Percentiles rank a stretch among this genome's conserved stretches.
These are phyloP conservation scores for Arabidopsis arenosa DNA, from an alignment of 345 rosid species.

Conservation along the genomic window DNA sequence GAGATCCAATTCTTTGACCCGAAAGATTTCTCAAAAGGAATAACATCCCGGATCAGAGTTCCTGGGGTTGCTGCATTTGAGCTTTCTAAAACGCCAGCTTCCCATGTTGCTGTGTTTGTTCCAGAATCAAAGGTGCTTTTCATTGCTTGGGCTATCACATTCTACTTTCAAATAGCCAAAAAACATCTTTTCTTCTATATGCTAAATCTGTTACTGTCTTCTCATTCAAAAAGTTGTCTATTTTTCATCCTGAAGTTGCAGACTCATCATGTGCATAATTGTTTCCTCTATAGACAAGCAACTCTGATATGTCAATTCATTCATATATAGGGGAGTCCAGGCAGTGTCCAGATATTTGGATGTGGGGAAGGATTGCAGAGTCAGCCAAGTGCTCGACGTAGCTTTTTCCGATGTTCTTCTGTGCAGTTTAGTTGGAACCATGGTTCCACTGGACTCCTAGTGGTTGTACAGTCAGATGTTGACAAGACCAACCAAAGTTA, in stretches of 20 bases:
- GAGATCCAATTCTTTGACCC: conserved; percentile 92
- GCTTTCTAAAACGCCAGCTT: conserved; percentile 83
- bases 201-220: not conserved
- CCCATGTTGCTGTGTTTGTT: conserved; percentile 86
- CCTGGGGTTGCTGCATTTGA: conserved; percentile 81
- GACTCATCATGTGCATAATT: not conserved
- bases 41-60: conserved; percentile 64
- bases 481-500: conserved; percentile 97
- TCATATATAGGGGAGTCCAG: conserved; percentile 78
- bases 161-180: not conserved
- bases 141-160: conserved; percentile 6
- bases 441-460: conserved; percentile 90
- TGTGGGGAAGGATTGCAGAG: conserved; percentile 67
- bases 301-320: conserved; percentile 31
- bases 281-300: not conserved
- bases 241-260: conserved; percentile 18
- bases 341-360: conserved; percentile 87
- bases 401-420: conserved; percentile 86
- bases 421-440: conserved; percentile 86
- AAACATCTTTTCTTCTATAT: not conserved
- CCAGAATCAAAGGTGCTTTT: conserved; percentile 87
- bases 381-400: conserved; percentile 78
- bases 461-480: conserved; percentile 87
- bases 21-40: conserved; percentile 80
- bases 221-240: not conserved